Base-by-base conservation (phyloP, 225 moss, liverwort and hornwort species). In the Polytrichum commune region DNA sequence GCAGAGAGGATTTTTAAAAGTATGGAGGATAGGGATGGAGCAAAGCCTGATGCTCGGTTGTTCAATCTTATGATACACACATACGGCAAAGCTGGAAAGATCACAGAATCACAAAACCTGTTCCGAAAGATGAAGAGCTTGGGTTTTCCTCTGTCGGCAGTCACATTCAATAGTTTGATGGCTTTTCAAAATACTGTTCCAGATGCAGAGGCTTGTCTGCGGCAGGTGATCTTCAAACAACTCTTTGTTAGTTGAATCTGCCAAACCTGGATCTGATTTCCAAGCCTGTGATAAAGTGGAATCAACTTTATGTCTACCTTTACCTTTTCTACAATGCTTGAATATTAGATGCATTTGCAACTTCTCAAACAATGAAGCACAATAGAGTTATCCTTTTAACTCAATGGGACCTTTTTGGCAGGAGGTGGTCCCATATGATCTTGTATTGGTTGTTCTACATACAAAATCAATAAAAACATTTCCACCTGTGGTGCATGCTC, bases 31-130 rank as follows among this genome's bases (percentile, higher is more conserved):
- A 76, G 74, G 55, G 83, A 83, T 66, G 85, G 82, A 53, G 87
- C 85, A 25, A 89, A 83, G 71, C 88, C 92, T 74, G 92, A 95
- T 85, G 86, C 89, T 46, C 84, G 92, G 60, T 81, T 80, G 74
- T 95, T 84, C 75, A 95, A 93, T 82, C 69, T 92, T 56, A 92
- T 95, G 89, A 91, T 95, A 71, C 91, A 93, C 75, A 88, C 89
- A 1, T 83, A 88, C 80, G 95, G 95, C 58, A 92, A 92, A 73
- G 90, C 91, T 62, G 95, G 91, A 61, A 87, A 75, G 62, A 66
- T 76, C 56, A 70, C 74, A 60, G 86, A 77, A 64, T 89, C 91
- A 32, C 87, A 84, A 66, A 84, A 83, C 24, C 83, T 95, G 30
- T 89, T 91, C 67, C 84, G 88, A 68, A 80, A 82, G 29, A 95